Evolutionary conservation across 345 rosid genomes (phyloP), one percentile per base, ranked within the genome.

Genomic region (Lepidium didymum): DNA sequence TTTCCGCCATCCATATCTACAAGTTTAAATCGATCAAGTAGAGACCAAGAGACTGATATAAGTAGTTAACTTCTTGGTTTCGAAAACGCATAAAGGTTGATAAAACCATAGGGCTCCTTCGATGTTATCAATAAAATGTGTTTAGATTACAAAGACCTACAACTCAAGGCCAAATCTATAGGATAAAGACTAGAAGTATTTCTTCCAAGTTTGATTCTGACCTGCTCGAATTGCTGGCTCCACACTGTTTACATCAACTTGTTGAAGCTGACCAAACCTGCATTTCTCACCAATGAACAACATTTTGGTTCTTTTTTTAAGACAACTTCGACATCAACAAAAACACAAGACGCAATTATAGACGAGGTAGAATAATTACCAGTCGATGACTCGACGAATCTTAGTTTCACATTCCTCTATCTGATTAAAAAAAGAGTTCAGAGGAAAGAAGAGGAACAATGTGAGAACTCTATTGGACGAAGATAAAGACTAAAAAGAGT

Each of bases 221-320:
- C 94, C 96, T 82, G 96, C 94, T 89, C 94, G 75, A 46, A 91
- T 46, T 9, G 96, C 83, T 3, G 95, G 95, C 70, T 92, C 89
- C 3, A 92, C 85, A 69, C 81, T 80, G 62, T 61, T 76, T 33
- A 92, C 88, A 72, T 92, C 92, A 74, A 84, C 89, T 55, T 81
- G 86, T 80, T 87, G 98, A 77, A 92, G 96, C 76, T 92, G 92
- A 31, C 96, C 96, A 78, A 92, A 89, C 98, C 96, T 92, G 76
- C 70, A 74, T 63, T 35, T 41, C 1, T 27, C 31, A 68, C 61
- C 54, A 50, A 55, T 19, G 27, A 42, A 47, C 16, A 56, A 10
- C 18, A 64, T 3, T 13, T 50, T 41, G 18, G 4, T 18, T 47
- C 52, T 18, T n/a, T 8, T 7, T 51, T 3, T n/a, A 33, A 18